Evolutionary conservation across 306 rosid genomes (phyloP), one percentile per base, ranked within the genome.

Genomic region (Vicia faba): DNA sequence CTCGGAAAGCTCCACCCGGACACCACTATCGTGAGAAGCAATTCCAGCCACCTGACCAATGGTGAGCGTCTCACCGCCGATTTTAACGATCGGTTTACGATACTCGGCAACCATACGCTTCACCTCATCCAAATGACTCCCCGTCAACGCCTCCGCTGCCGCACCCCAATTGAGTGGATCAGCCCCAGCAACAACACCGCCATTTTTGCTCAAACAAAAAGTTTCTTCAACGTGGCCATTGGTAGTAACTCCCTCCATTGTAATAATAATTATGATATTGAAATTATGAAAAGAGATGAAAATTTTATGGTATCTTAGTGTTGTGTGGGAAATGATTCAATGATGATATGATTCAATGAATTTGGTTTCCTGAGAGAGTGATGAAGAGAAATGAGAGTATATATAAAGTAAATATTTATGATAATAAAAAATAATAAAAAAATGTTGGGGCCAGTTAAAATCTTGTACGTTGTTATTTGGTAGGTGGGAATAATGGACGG

Each of bases 61-160:
- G 4, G 98, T 92, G 11, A 92, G 78, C 0, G 80, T 81, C 71
- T 84, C 76, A 0, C 96, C 98, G 0, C 96, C 96, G 11, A 92
- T 87, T 5, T 51, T 61, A 5, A 92, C 89, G 18, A 79, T 35
- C 2, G 96, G 87, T 56, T 58, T 85, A 50, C 93, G 69, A 53
- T 76, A 92, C 75, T 92, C 96, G 0, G 64, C 81, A 65, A 89
- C 96, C 98, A 92, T 92, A 33, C 96, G 81, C 85, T 87, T 92
- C 44, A 92, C 96, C 83, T 92, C 98, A 0, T 89, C 91, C 31
- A 89, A 57, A 66, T 92, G 98, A 33, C 93, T 89, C 5, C 96
- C 98, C 44, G 12, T 68, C 3, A 92, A 54, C 0, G 88, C 36
- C 54, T 87, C 91, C 0, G 96, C 96, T 0, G 89, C 96, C 0